These are phyloP conservation scores for Septoria linicola DNA, from an alignment of 2,329 filamentous ascomycete genomes.

Conservation along the genomic window DNA sequence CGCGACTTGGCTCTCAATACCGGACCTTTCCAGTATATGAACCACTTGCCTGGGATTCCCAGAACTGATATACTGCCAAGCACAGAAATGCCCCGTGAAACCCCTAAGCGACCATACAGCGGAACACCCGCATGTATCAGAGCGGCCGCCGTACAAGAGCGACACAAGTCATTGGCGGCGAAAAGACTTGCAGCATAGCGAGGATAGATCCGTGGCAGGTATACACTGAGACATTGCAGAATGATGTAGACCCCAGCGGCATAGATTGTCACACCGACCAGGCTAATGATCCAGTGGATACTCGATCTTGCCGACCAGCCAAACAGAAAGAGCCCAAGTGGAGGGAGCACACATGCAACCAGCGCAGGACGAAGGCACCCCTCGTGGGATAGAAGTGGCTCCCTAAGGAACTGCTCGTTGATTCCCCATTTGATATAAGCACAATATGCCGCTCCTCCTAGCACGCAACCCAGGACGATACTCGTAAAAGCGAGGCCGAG, in stretches of 20 bases:
- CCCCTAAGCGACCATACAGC: constrained; percentile 45
- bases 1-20: constrained; percentile 5
- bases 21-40: constrained; percentile 14
- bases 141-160: constrained; percentile 55
- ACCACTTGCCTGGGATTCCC: constrained; percentile 12
- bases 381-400: constrained; percentile 32
- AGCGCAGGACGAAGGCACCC: constrained; percentile 36
- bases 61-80: constrained; percentile 47
- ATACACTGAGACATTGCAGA: constrained; percentile 45
- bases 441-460: constrained; percentile 26
- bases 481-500: constrained; percentile 41
- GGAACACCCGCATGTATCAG: constrained; percentile 43
- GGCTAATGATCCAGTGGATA: constrained; percentile 45
- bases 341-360: constrained; percentile 31
- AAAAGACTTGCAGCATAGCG: constrained; percentile 57
- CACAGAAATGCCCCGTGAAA: constrained; percentile 56
- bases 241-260: constrained; percentile 41
- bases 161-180: constrained; percentile 60
- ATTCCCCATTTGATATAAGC: constrained; percentile 31
- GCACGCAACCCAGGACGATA: constrained; percentile 37
- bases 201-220: constrained; percentile 42
- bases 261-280: constrained; percentile 45
- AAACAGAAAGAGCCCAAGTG: constrained; percentile 39
- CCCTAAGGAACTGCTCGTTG: constrained; percentile 27
- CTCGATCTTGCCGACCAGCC: constrained; percentile 30